Base-by-base conservation (phyloP, 1,284 basidiomycete genomes). In the Trichosporon sp. region DNA sequence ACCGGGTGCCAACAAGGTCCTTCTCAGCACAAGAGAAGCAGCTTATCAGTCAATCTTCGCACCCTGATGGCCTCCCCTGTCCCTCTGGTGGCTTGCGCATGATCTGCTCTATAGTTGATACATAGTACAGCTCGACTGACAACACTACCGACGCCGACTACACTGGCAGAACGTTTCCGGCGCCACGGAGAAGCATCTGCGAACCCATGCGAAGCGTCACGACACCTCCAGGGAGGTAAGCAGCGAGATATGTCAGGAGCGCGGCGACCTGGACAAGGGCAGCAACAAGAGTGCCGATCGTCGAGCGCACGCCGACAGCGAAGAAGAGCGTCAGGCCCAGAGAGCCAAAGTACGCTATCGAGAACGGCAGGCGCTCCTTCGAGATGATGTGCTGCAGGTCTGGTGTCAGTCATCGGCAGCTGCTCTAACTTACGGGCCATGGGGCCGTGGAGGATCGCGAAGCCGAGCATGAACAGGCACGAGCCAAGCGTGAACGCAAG, bases 381-480 rank as follows among this genome's bases (percentile, higher is more conserved):
- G 92, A 91, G 62, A 92, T 76, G 72, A 98, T 87, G 78, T 98
- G 95, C 82, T 94, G 95, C 75, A 93, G 70, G 82, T 98, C 95
- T 75, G 76, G 67, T 2, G 69, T 70, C 58, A 70, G 69, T 13
- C 8, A 9, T 9, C 3, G 15, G 7, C 1, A 0, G 3, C 9
- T 2, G 2, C 2, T 8, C 42, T n/a, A 32, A 51, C 80, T 71
- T 64, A 83, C 82, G 81, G 68, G 82, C 82, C 75, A 76, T 73
- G 15, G 82, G 82, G 13, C 82, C 82, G 42, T 82, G 80, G 25
- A 83, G 70, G 79, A 92, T 93, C 74, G 93, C 80, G 72, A 80
- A 81, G 15, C 78, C 76, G 63, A 78, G 70, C 73, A 81, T 76
- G 72, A 75, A 76, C 29, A 79, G 67, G 58, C 60, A 62, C n/a